Conservation (phyloP, 805 yeast species). For the Metschnikowia vanudenii region DNA sequence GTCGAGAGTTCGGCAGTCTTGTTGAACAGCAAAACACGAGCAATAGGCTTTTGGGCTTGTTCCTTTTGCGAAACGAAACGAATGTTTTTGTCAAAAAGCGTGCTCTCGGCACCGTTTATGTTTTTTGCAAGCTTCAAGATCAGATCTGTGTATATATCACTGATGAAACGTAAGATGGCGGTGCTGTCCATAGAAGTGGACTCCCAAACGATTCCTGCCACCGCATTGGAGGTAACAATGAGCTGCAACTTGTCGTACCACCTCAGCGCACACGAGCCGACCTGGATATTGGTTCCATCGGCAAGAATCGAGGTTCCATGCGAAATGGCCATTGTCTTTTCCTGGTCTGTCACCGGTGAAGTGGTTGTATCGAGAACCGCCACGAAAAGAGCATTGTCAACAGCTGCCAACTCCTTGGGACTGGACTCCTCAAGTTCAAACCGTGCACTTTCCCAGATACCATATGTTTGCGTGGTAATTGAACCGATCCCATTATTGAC, state of each 20-base stretch:
- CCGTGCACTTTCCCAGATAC: conserved; percentile 49
- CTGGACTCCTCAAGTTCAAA: conserved; percentile 41
- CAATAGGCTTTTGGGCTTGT: conserved; percentile 36
- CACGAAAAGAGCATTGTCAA: conserved; percentile 53
- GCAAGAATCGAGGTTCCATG: conserved; percentile 51
- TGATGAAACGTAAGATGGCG: conserved; percentile 53
- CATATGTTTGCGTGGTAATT: conserved; percentile 52
- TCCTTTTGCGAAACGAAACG: conserved; percentile 39
- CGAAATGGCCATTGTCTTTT: conserved; percentile 47
- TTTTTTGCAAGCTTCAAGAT: conserved; percentile 55
- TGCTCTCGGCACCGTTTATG: conserved; percentile 56
- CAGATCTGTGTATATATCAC: conserved; percentile 58
- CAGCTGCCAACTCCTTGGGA: conserved; percentile 30
- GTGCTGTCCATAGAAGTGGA: conserved; percentile 58
- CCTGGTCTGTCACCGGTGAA: conserved; percentile 46
- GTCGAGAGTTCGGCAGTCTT: conserved; percentile 47
- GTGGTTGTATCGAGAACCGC: conserved; percentile 48
- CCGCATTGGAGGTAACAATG: conserved; percentile 52
- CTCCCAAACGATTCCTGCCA: conserved; percentile 61
- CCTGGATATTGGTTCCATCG: conserved; percentile 45
- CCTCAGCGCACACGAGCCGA: conserved; percentile 57
- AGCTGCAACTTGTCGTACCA: conserved; percentile 61
- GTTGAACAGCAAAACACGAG: conserved; percentile 31
- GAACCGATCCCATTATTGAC: conserved; percentile 51
- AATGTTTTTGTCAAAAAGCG: conserved; percentile 43